Evolutionary conservation across 2,329 filamentous ascomycete species (phyloP), one percentile per base, ranked within the genome.

Genomic region (Talaromyces verruculosus): DNA sequence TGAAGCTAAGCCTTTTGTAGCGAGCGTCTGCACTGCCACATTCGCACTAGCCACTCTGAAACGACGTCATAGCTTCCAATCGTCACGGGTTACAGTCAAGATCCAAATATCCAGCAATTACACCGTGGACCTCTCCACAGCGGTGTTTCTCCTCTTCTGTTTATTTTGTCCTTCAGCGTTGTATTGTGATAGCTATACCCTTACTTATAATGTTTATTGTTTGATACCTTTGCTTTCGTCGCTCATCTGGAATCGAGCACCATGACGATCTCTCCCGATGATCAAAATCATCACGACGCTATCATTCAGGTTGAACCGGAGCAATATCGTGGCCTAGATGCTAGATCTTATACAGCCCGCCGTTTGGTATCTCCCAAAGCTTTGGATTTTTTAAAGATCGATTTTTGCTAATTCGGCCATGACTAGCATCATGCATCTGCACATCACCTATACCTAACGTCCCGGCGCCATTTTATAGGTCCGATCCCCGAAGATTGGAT

Each of bases 401-500:
- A 13, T 11, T 13, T 39, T 55, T 45, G 63, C 43, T 66, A 35
- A 67, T 30, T 53, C 65, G 28, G 49, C 19, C 51, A 15, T 11
- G 13, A 37, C 69, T 72, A 83, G 85, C 83, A 85, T 78, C 85
- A 89, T 81, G 84, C 86, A 59, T 86, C 84, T 51, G 82, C 86
- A 28, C 82, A 85, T 67, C 87, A 89, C 72, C 76, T 89, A 47
- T 83, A 89, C 75, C 78, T 87, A 69, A 89, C 87, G 6, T 85
- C 82, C 61, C 82, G 84, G 64, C 84, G 87, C 64, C 85, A 84
- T 76, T 89, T 89, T 76, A 87, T 89, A 66, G 87, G 87, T 0
- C 87, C 87, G 41, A 86, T 89, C 41, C 87, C 87, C 53, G 84
- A 87, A 70, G 86, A 85, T 65, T 89, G 87, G 87, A 80, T 89